Evolutionary conservation across 495 filamentous ascomycete genomes (phyloP).

Genomic region (Delitschia confertaspora): DNA sequence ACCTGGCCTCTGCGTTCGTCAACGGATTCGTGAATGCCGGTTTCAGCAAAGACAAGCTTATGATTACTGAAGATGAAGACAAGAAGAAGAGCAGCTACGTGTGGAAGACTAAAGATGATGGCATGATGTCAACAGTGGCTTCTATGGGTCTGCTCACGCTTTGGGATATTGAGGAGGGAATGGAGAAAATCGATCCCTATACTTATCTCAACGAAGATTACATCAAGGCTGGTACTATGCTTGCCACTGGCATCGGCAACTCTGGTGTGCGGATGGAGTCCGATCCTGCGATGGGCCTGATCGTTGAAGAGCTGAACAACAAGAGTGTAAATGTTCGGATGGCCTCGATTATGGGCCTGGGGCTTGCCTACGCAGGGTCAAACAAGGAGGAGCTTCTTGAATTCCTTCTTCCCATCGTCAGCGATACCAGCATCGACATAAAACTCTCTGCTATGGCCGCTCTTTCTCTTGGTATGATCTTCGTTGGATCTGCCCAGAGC

Average conservation of each 20-base stretch:
- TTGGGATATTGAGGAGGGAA: slow-evolving; percentile 81
- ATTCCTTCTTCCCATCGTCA: slow-evolving; percentile 73
- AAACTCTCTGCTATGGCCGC: slow-evolving; percentile 95
- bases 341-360: slow-evolving; percentile 89
- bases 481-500: slow-evolving; percentile 82
- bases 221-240: slow-evolving; percentile 78
- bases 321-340: slow-evolving; percentile 68
- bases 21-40: slow-evolving; percentile 95
- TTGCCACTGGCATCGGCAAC: slow-evolving; percentile 89
- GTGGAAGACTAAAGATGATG: slow-evolving; percentile 98
- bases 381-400: slow-evolving; percentile 78
- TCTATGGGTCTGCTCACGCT: slow-evolving; percentile 82
- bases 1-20: slow-evolving; percentile 90
- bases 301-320: slow-evolving; percentile 67
- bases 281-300: slow-evolving; percentile 78
- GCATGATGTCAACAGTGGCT: slow-evolving; percentile 91
- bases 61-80: slow-evolving; percentile 72
- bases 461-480: slow-evolving; percentile 79
- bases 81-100: slow-evolving; percentile 90
- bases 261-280: slow-evolving; percentile 78
- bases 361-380: slow-evolving; percentile 85
- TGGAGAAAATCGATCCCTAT: slow-evolving; percentile 89
- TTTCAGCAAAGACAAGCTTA: slow-evolving; percentile 92
- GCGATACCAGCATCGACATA: slow-evolving; percentile 75
- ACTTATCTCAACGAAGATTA: slow-evolving; percentile 74